Percentiles rank a stretch among this genome's conserved stretches.
Conservation (phyloP, 2,329 filamentous ascomycete genomes). For the Fusarium redolens region DNA sequence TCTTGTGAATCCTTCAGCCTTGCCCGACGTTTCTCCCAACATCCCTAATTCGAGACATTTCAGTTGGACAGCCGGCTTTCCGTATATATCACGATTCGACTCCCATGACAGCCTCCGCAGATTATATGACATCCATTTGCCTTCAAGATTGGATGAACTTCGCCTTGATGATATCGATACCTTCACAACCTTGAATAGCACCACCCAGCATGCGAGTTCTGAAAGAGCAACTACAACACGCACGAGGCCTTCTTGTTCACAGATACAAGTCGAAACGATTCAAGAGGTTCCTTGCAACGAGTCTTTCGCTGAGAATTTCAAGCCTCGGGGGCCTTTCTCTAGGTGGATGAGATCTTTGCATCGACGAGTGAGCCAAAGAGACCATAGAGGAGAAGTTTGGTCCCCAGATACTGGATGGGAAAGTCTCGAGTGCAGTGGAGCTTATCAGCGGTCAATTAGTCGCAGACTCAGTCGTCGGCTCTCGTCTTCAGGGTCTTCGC, state of each 20-base stretch:
- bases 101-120: neutral
- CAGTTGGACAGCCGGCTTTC: slow-evolving; percentile 48
- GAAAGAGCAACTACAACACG: neutral
- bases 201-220: slow-evolving; percentile 35
- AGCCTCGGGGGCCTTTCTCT: slow-evolving; percentile 66
- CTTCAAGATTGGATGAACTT: slow-evolving; percentile 37
- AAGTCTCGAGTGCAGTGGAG: slow-evolving; percentile 8
- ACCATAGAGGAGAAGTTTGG: slow-evolving; percentile 47
- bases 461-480: slow-evolving; percentile 57
- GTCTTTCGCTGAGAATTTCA: slow-evolving; percentile 16
- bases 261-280: slow-evolving; percentile 43
- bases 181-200: slow-evolving; percentile 55
- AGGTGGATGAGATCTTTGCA: slow-evolving; percentile 80
- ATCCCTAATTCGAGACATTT: slow-evolving; percentile 53
- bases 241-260: slow-evolving; percentile 30
- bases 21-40: slow-evolving; percentile 52
- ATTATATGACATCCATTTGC: slow-evolving; percentile 50
- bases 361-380: slow-evolving; percentile 62
- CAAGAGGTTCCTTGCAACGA: slow-evolving; percentile 15
- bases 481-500: slow-evolving; percentile 78
- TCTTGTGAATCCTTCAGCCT: slow-evolving; percentile 46
- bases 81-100: slow-evolving; percentile 9
- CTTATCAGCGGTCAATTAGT: slow-evolving; percentile 8
- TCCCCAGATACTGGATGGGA: slow-evolving; percentile 1
- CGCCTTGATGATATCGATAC: slow-evolving; percentile 47